Percentiles rank a stretch among this genome's conserved stretches.
These are phyloP conservation scores for Wickerhamiella alocasiicola DNA, from an alignment of 805 yeast species.

Conservation along the genomic window DNA sequence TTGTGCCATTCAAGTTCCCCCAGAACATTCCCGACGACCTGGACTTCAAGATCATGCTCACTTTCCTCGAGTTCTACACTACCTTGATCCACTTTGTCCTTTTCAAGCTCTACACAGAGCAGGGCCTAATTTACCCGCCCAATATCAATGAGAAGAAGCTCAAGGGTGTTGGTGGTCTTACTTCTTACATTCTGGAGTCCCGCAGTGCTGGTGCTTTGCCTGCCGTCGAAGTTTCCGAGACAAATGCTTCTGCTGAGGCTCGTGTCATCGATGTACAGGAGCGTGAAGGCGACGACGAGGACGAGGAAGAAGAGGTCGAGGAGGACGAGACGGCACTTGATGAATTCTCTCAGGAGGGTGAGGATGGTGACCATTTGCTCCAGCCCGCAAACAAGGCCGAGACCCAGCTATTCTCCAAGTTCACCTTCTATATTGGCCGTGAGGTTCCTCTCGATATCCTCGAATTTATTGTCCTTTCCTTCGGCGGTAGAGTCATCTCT, in stretches of 20 bases:
- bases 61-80: conserved; percentile 90
- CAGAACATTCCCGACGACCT: conserved; percentile 88
- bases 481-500: conserved; percentile 76
- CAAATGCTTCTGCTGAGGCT: conserved; percentile 34
- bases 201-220: conserved; percentile 16
- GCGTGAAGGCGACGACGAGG: conserved; percentile 25
- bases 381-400: conserved; percentile 40
- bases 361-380: conserved; percentile 40
- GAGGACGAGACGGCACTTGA: conserved; percentile 48
- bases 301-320: conserved; percentile 25
- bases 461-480: conserved; percentile 74
- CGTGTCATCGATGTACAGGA: conserved; percentile 31
- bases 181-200: conserved; percentile 63
- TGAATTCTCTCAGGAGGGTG: conserved; percentile 48
- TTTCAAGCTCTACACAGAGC: conserved; percentile 73
- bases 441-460: conserved; percentile 88
- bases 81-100: conserved; percentile 81
- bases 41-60: conserved; percentile 92
- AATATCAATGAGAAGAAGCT: conserved; percentile 56
- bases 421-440: conserved; percentile 80
- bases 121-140: conserved; percentile 85
- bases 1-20: conserved; percentile 94
- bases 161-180: conserved; percentile 82
- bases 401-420: conserved; percentile 47
- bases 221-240: conserved; percentile 23